Base-by-base conservation (phyloP, 305 asterid genomes). In the Plantago lanceolata region DNA sequence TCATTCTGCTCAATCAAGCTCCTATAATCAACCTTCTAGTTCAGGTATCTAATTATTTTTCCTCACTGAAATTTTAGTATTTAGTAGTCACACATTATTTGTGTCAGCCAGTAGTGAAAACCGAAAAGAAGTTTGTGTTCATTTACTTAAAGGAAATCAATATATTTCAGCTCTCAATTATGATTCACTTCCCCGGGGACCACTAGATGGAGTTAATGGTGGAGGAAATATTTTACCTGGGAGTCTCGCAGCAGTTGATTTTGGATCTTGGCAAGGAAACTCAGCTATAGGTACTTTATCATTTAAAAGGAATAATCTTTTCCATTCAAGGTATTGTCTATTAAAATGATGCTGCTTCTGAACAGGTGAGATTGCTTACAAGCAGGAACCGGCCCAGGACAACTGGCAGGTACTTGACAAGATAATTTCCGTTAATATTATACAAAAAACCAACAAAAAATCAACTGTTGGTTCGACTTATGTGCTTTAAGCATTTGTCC, bases 341-440 rank as follows among this genome's bases (percentile, higher is more conserved):
- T 54, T 55, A 54, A 63, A 35, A 61, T 8, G 48, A 31, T 70
- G 63, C 68, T 73, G 60, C 66, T 67, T 65, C 68, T 74, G 57
- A 68, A 72, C 85, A 92, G 98, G 90, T 66, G 86, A 76, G 68
- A 73, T 76, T 76, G 71, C 78, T 52, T 66, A 64, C 66, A 82
- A 74, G 61, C 83, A 68, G 61, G 85, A 74, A 64, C 79, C 74
- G 57, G 77, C 54, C 71, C 87, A 71, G 66, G 70, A 72, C 66
- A 78, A 73, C 59, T 79, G 79, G 90, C 88, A 85, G 85, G 92
- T 81, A 68, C 57, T 67, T 65, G 62, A 45, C 59, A 9, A 58
- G 47, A 61, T 53, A 19, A 40, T 66, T 53, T 59, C 48, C 44
- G 44, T 11, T 24, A 11, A 47, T 61, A 28, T 71, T 48, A 19